These are phyloP conservation scores for Ambrosia hybrid DNA, from an alignment of 140 eudicot species.

Conservation along the genomic window DNA sequence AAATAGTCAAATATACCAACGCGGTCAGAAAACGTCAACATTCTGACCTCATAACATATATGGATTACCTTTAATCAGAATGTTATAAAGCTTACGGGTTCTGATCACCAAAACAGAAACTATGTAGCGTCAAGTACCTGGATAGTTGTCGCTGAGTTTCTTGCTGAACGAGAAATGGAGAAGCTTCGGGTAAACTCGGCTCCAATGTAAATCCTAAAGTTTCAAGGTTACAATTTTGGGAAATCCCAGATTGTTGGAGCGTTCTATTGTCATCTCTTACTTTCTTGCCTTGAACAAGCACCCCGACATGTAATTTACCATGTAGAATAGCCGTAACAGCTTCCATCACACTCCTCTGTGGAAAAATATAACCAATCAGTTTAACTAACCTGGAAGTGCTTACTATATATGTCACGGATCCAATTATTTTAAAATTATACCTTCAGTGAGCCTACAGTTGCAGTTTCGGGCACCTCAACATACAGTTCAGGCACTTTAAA, in stretches of 20 bases:
- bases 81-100: not conserved
- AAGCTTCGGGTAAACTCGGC: constrained; percentile 50
- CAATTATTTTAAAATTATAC: constrained; percentile 29
- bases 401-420: not conserved
- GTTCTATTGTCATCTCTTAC: constrained; percentile 84
- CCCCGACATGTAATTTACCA: constrained; percentile 77
- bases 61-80: not conserved
- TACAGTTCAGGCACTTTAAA: constrained; percentile 88
- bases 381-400: constrained; percentile 1
- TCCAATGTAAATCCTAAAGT: constrained; percentile 70
- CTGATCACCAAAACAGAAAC: not conserved
- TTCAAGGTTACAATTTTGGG: constrained; percentile 50
- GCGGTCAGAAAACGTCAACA: not conserved
- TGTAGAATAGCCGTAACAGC: constrained; percentile 79
- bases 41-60: constrained; percentile 1
- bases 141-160: constrained; percentile 38
- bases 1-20: not conserved
- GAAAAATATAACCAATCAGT: constrained; percentile 10
- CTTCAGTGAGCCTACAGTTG: constrained; percentile 90
- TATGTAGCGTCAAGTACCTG: constrained; percentile 39
- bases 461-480: constrained; percentile 89
- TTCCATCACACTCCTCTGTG: constrained; percentile 81
- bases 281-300: constrained; percentile 80
- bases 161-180: constrained; percentile 37
- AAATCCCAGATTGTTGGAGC: constrained; percentile 80